A percentile compares a stretch with the other conserved stretches of the same genome.
Evolutionary conservation across 139 green algal species (phyloP).

Genomic region (Coccomyxa sp.): DNA sequence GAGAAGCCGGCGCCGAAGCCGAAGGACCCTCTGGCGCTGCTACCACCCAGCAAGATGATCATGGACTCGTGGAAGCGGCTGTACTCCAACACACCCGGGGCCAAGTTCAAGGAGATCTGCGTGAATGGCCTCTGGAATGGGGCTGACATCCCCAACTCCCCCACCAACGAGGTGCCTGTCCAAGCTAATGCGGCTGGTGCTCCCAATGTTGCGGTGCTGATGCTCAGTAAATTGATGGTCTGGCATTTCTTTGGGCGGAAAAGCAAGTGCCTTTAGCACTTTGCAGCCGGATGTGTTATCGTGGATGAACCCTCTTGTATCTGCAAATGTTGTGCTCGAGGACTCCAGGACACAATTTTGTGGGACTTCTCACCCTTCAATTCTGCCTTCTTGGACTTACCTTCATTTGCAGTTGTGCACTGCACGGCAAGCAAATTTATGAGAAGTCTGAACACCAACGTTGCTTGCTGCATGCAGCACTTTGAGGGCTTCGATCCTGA

Average conservation of each 20-base stretch:
- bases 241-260: neutral
- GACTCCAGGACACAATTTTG: too few species aligned
- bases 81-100: constrained; percentile 57
- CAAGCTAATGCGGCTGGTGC: neutral
- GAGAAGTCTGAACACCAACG: neutral
- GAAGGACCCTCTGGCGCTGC: constrained; percentile 47
- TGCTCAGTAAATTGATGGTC: neutral
- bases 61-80: constrained; percentile 63
- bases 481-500: constrained; percentile 30
- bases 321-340: neutral
- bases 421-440: too few species aligned
- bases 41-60: constrained; percentile 51
- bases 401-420: too few species aligned
- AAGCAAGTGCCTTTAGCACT: too few species aligned
- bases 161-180: constrained; percentile 25
- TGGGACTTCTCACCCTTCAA: too few species aligned
- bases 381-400: neutral
- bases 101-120: constrained; percentile 45
- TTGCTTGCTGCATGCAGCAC: constrained; percentile 18
- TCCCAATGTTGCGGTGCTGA: neutral
- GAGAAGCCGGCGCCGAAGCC: constrained; percentile 29
- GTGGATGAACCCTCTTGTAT: neutral
- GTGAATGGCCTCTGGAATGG: constrained; percentile 43
- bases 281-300: neutral
- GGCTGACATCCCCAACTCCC: constrained; percentile 34